phyloP scores from a whole-genome alignment of 768 basidiomycete genomes.

The Leccinum olivaceopallidum region DNA sequence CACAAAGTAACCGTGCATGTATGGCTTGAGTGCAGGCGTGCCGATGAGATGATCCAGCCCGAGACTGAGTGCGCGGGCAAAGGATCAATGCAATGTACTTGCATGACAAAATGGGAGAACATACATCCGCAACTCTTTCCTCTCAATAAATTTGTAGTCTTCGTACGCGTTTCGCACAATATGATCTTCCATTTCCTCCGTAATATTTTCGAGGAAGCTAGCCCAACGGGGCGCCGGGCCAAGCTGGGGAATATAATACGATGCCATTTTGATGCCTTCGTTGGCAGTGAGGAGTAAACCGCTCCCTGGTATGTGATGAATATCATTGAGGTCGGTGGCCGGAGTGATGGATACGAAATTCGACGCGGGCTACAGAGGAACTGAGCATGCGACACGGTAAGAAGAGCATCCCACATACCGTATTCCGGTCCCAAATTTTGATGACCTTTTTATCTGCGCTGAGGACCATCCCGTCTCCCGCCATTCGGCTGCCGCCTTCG shows the following conservation, averaged over 20 bases:
- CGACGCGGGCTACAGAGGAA: constrained; percentile 57
- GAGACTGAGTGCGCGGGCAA: constrained; percentile 49
- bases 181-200: constrained; percentile 97
- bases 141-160: constrained; percentile 97
- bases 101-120: constrained; percentile 33
- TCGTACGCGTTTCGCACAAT: constrained; percentile 79
- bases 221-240: constrained; percentile 98
- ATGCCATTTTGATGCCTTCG: constrained; percentile 94
- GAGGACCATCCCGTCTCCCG: constrained; percentile 83
- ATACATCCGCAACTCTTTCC: constrained; percentile 80
- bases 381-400: constrained; percentile 4
- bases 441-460: constrained; percentile 97
- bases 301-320: constrained; percentile 87
- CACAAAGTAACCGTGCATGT: constrained; percentile 99
- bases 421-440: constrained; percentile 93
- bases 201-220: constrained; percentile 96
- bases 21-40: constrained; percentile 94
- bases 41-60: constrained; percentile 95
- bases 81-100: constrained; percentile 1
- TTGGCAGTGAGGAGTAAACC: constrained; percentile 92
- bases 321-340: constrained; percentile 82
- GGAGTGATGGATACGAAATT: constrained; percentile 96
- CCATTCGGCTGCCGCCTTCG: constrained; percentile 81
- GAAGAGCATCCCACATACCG: constrained; percentile 46
- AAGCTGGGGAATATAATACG: constrained; percentile 93